Base-by-base conservation (phyloP, 805 yeast species). In the Lachancea waltii region DNA sequence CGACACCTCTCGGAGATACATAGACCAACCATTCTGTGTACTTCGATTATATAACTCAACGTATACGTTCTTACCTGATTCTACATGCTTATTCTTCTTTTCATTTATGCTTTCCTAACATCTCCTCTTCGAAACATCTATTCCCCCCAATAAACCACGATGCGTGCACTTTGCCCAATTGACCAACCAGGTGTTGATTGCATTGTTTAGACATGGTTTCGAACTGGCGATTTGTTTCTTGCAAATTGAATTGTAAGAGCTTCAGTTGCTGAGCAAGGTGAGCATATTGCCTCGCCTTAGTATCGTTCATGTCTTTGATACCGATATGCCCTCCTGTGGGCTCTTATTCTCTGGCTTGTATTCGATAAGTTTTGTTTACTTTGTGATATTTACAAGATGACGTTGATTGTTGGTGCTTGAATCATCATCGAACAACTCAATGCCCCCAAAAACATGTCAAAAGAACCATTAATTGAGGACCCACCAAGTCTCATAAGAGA, bases 71-170 rank as follows among this genome's bases (percentile, higher is more conserved):
- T n/a, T n/a, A n/a, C n/a, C n/a, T n/a, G n/a, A n/a, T n/a, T n/a
- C n/a, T n/a, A n/a, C n/a, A n/a, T n/a, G n/a, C n/a, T n/a, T n/a
- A n/a, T n/a, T n/a, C 10, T 14, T 33, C 19, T 19, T 23, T 14
- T 20, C 35, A 43, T 38, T 42, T 41, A 15, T 36, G 37, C 20
- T 36, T 44, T 18, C 52, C 47, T 43, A 49, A 43, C 53, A 58
- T 42, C 41, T 53, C 46, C 19, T 50, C 49, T 32, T 50, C 53
- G 17, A 48, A 51, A 23, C 44, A 49, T 19, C 52, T 40, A 26
- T 58, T 58, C 17, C 61, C 51, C 7, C 62, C 57, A 19, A 57
- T 53, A 28, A 60, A 48, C 56, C 58, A 53, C 38, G 58, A 49
- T 3, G 61, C 56, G 30, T 58, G 56, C 1, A 54, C 45, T 33